Percentiles rank a stretch among this genome's conserved stretches.
Evolutionary conservation across 2,329 filamentous ascomycete genomes (phyloP).

Genomic region (Aspergillus sp.): DNA sequence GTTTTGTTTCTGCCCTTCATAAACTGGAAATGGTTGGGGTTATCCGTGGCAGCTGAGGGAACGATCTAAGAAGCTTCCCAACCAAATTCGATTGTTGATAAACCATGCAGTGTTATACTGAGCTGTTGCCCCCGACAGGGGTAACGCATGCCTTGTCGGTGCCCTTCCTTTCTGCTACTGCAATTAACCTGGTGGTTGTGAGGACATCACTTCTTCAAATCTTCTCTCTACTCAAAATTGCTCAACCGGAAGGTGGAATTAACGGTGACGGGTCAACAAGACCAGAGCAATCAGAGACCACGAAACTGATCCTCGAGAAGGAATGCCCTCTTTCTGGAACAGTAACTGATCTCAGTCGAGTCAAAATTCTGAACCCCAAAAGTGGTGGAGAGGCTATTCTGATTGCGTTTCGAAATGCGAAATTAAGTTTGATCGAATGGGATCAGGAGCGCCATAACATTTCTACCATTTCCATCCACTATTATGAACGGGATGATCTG

Average conservation of each 20-base stretch:
- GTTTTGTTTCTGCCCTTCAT: neutral
- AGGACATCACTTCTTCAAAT: conserved; percentile 91
- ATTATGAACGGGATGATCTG: conserved; percentile 91
- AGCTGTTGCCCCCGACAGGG: conserved; percentile 87
- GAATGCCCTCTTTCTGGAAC: conserved; percentile 81
- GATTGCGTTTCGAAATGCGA: conserved; percentile 80
- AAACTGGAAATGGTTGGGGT: conserved; percentile 5
- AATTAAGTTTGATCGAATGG: conserved; percentile 91
- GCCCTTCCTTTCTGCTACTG: conserved; percentile 66
- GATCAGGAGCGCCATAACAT: conserved; percentile 72
- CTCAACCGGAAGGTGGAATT: conserved; percentile 37
- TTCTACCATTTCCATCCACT: conserved; percentile 89
- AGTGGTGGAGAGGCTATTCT: conserved; percentile 79
- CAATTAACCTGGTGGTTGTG: conserved; percentile 81
- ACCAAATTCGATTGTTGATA: conserved; percentile 1
- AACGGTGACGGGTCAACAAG: conserved; percentile 48
- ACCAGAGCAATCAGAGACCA: conserved; percentile 58
- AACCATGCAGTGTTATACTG: conserved; percentile 92
- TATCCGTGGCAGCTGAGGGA: conserved; percentile 8
- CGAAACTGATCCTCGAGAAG: conserved; percentile 75
- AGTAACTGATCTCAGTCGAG: conserved; percentile 70
- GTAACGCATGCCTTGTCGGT: conserved; percentile 81
- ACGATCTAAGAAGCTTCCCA: neutral
- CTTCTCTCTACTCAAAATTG: conserved; percentile 64
- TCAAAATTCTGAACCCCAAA: conserved; percentile 65